A percentile compares a stretch with the other conserved stretches of the same genome.
phyloP scores from a whole-genome alignment of 805 yeast genomes.

The Isabelozyma gotoi region DNA sequence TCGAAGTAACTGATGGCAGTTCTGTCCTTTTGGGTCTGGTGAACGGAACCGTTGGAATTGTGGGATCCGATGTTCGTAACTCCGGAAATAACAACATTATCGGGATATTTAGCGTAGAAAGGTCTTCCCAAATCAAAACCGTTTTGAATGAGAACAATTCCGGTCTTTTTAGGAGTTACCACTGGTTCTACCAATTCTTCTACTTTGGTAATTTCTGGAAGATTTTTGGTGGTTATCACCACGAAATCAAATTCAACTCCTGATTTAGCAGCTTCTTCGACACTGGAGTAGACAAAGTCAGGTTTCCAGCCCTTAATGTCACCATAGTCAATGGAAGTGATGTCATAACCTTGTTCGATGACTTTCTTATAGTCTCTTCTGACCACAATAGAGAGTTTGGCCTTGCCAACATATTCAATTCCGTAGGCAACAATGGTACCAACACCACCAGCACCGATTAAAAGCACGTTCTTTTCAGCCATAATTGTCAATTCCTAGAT shows the following conservation, averaged over 20 bases:
- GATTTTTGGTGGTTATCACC: conserved; percentile 60
- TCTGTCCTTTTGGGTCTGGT: conserved; percentile 52
- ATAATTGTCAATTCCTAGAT: neutral
- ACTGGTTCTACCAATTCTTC: conserved; percentile 54
- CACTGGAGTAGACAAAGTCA: conserved; percentile 39
- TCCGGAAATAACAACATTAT: conserved; percentile 56
- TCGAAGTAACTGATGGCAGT: conserved; percentile 54
- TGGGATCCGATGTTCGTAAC: conserved; percentile 64
- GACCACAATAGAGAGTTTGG: conserved; percentile 59
- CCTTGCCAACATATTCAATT: conserved; percentile 42
- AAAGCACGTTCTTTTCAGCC: conserved; percentile 33
- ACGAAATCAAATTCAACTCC: conserved; percentile 49
- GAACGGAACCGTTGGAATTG: conserved; percentile 43
- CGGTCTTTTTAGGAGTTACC: conserved; percentile 42
- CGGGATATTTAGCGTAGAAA: conserved; percentile 49
- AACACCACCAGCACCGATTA: conserved; percentile 79
- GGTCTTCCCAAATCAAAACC: conserved; percentile 65
- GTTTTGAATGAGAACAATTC: conserved; percentile 61
- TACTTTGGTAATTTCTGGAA: conserved; percentile 59
- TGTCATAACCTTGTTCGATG: conserved; percentile 50
- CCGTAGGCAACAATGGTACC: conserved; percentile 70
- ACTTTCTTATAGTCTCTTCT: conserved; percentile 65
- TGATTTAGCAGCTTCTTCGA: conserved; percentile 43
- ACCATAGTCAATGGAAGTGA: conserved; percentile 67
- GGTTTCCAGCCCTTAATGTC: conserved; percentile 55